phyloP scores from a whole-genome alignment of 2,329 filamentous ascomycete species.

The Colletotrichum sp. region DNA sequence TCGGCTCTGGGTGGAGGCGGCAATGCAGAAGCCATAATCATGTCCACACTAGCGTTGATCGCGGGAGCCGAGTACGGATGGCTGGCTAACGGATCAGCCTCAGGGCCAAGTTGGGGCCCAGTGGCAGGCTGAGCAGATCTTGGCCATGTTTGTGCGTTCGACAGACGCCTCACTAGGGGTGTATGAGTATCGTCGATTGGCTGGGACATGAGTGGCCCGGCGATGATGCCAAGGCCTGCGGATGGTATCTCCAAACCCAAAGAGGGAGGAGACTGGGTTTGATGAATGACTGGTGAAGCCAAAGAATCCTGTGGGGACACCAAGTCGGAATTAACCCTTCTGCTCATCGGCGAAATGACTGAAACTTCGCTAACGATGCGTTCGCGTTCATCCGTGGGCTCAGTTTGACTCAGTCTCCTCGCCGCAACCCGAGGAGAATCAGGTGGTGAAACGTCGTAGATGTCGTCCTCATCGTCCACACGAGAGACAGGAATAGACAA shows the following conservation, averaged over 20 bases:
- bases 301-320: neutral
- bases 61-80: slow-evolving; percentile 49
- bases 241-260: slow-evolving; percentile 35
- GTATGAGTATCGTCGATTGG: neutral
- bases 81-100: slow-evolving; percentile 19
- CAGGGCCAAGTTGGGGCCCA: neutral
- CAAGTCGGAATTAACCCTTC: neutral
- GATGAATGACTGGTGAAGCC: neutral
- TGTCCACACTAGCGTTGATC: slow-evolving; percentile 32
- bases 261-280: neutral
- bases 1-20: slow-evolving; percentile 43
- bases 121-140: slow-evolving; percentile 31
- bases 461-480: slow-evolving; percentile 36
- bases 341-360: neutral
- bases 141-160: slow-evolving; percentile 55
- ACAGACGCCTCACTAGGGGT: slow-evolving; percentile 30
- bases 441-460: slow-evolving; percentile 55
- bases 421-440: slow-evolving; percentile 39
- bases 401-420: neutral
- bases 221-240: slow-evolving; percentile 23
- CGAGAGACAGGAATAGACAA: slow-evolving; percentile 1
- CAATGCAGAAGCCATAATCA: slow-evolving; percentile 38
- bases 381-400: neutral
- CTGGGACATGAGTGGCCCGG: neutral
- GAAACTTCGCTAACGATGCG: neutral